Percentiles rank a stretch among this genome's conserved stretches.
Evolutionary conservation across 1,139 yeast species (phyloP).

Genomic region (Kodamaea suecica): DNA sequence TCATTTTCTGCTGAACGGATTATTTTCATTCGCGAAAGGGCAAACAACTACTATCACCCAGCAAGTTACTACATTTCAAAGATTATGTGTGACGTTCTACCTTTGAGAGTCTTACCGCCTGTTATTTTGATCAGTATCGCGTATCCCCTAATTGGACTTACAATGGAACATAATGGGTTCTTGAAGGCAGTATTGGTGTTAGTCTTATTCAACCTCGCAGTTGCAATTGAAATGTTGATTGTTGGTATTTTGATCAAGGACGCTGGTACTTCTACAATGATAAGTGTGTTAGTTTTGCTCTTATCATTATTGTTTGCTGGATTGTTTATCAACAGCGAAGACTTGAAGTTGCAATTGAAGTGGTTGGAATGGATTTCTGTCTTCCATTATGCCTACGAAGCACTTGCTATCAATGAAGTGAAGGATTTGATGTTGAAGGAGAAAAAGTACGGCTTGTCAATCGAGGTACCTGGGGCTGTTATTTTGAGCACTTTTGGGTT

Average conservation of each 20-base stretch:
- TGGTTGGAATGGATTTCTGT: slow-evolving; percentile 85
- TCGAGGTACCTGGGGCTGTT: slow-evolving; percentile 98
- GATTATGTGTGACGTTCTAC: slow-evolving; percentile 83
- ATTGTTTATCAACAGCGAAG: slow-evolving; percentile 77
- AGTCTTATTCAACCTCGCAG: slow-evolving; percentile 79
- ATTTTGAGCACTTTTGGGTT: slow-evolving; percentile 94
- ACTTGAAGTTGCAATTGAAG: slow-evolving; percentile 65
- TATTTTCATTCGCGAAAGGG: slow-evolving; percentile 86
- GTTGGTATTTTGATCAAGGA: slow-evolving; percentile 85
- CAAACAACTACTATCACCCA: slow-evolving; percentile 90
- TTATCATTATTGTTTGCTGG: slow-evolving; percentile 92
- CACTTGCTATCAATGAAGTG: slow-evolving; percentile 90
- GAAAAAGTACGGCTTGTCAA: slow-evolving; percentile 85
- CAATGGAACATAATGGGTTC: slow-evolving; percentile 77
- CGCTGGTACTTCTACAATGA: slow-evolving; percentile 89
- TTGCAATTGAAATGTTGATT: slow-evolving; percentile 78
- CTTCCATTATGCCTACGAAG: slow-evolving; percentile 94
- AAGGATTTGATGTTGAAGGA: slow-evolving; percentile 80
- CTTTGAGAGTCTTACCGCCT: slow-evolving; percentile 89
- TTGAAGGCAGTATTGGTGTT: slow-evolving; percentile 65
- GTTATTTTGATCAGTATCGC: slow-evolving; percentile 73
- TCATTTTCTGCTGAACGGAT: slow-evolving; percentile 85
- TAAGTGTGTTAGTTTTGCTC: slow-evolving; percentile 78
- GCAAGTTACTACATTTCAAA: slow-evolving; percentile 81
- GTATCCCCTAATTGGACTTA: slow-evolving; percentile 89